These are phyloP conservation scores for Fomitopsis serialis DNA, from an alignment of 768 basidiomycete genomes.

Conservation along the genomic window DNA sequence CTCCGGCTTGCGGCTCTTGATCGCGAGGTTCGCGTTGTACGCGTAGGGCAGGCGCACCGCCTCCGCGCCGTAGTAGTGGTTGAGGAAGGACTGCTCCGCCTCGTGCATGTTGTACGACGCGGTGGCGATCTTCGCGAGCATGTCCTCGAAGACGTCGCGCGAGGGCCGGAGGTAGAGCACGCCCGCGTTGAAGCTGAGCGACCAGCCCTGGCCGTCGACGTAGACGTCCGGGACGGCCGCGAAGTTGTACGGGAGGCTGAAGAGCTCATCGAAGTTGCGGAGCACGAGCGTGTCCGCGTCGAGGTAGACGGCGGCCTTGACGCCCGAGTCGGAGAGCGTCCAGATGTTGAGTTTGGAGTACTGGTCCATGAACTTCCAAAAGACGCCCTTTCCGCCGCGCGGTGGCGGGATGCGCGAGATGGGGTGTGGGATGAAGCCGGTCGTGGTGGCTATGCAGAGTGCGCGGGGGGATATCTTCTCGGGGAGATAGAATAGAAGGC, in stretches of 20 bases:
- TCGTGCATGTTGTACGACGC: slow-evolving; percentile 32
- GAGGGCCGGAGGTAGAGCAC: slow-evolving; percentile 29
- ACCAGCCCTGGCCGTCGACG: slow-evolving; percentile 22
- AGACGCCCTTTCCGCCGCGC: slow-evolving; percentile 22
- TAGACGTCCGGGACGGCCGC: slow-evolving; percentile 30
- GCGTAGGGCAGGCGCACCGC: slow-evolving; percentile 28
- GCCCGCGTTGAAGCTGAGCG: slow-evolving; percentile 32
- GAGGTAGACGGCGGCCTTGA: slow-evolving; percentile 24
- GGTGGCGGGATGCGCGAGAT: slow-evolving; percentile 29
- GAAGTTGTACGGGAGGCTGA: slow-evolving; percentile 28
- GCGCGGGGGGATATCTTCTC: slow-evolving; percentile 23
- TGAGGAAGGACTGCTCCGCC: slow-evolving; percentile 41
- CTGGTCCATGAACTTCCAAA: slow-evolving; percentile 36
- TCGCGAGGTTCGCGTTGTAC: slow-evolving; percentile 33
- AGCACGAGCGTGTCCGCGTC: slow-evolving; percentile 31
- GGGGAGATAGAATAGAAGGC: slow-evolving; percentile 28
- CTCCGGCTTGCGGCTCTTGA: slow-evolving; percentile 24
- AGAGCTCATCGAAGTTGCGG: slow-evolving; percentile 29
- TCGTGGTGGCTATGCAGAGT: slow-evolving; percentile 25
- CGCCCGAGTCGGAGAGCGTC: slow-evolving; percentile 28
- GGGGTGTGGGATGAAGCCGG: slow-evolving; percentile 26
- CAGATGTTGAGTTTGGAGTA: slow-evolving; percentile 41
- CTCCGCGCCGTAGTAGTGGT: slow-evolving; percentile 30
- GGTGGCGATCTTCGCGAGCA: slow-evolving; percentile 33
- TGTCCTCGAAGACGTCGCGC: slow-evolving; percentile 20